Base-by-base conservation (phyloP, 441 rosid species). In the Erodium moschatum region DNA sequence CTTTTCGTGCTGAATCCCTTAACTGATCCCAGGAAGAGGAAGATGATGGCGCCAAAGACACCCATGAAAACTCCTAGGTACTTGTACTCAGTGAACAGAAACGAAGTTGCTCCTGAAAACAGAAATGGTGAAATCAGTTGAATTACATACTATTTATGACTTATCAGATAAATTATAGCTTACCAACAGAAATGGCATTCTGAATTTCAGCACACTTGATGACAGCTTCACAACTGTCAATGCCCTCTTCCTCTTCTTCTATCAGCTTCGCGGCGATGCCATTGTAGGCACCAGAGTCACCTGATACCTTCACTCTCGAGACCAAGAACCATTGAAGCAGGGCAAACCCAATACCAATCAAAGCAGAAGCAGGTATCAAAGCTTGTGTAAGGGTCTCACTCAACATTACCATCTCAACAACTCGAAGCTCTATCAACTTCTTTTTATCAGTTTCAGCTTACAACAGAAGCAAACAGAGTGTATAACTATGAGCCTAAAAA, bases 201-300 rank as follows among this genome's bases (percentile, higher is more conserved):
- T 83, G 86, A 64, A 83, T 83, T 69, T 83, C 86, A 13, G 84
- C 79, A 74, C 84, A 81, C 82, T 83, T 83, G 80, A 69, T 75
- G 4, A 79, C 46, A 69, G 65, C 76, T 63, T 75, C 80, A 19
- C 69, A 74, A 54, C 35, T 31, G 21, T 81, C 70, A 29, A 77
- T 63, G 16, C 82, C 82, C 31, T 77, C 85, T 35, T 83, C 89
- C 66, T 81, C 82, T 12, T 81, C 63, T 66, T 76, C 82, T 20
- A 81, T 81, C 64, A 83, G 71, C 58, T 31, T 67, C 0, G 13
- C 58, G 18, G 58, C n/a, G 69, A 66, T 66, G 10, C 78, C 81
- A 67, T 72, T 74, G 48, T 66, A 44, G 2, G 29, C 61, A 16
- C 73, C 68, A 7, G 66, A 44, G 54, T 35, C 75, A 6, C 58